Conservation (phyloP, 352 stramenopile genomes). For the Ophiocytium majus region DNA sequence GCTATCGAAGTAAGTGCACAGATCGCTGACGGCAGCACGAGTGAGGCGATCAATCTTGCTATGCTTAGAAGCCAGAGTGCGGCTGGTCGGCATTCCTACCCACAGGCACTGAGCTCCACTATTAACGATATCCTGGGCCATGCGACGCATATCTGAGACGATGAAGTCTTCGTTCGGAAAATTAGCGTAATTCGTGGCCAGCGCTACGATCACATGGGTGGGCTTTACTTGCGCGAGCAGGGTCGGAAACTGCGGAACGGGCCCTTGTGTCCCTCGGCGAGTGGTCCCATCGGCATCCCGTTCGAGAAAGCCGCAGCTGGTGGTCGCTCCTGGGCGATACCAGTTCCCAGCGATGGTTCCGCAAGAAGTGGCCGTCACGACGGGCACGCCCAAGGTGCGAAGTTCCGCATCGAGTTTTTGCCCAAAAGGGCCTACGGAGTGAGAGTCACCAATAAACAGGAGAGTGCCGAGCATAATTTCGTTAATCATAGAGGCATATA, state of each 20-base stretch:
- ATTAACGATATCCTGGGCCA: background rate
- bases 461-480: no score
- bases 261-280: background rate
- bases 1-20: background rate
- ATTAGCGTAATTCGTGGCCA: background rate
- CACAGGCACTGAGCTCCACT: background rate
- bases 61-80: background rate
- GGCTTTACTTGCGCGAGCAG: background rate
- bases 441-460: slow-evolving; percentile 13
- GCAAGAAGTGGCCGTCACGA: background rate
- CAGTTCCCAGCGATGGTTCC: background rate
- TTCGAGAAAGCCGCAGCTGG: background rate
- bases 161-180: background rate
- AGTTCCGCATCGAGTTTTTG: background rate
- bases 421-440: background rate
- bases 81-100: background rate
- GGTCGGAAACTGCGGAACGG: background rate
- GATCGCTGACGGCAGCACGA: background rate
- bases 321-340: background rate
- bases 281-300: background rate
- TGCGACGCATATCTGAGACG: background rate
- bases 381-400: background rate
- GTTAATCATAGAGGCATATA: no score
- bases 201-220: background rate
- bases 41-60: background rate